phyloP scores from a whole-genome alignment of 2,329 filamentous ascomycete species.

The Hymenoscyphus fructigenus region DNA sequence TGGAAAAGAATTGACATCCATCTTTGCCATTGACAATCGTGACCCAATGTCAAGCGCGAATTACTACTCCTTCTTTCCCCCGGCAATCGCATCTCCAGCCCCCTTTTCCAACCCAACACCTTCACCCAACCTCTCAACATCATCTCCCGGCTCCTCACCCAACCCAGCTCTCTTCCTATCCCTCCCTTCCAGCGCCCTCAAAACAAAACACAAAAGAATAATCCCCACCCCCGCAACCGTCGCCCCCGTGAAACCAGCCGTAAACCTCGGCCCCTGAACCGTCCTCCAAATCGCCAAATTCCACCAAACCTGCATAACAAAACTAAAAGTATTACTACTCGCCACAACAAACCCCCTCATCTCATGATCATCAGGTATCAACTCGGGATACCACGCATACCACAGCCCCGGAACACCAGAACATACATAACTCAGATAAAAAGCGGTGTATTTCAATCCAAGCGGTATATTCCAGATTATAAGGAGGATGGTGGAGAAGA shows the following conservation, averaged over 20 bases:
- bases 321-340: constrained; percentile 24
- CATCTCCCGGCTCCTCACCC: background rate
- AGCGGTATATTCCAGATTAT: constrained; percentile 36
- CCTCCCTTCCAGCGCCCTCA: background rate
- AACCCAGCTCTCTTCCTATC: background rate
- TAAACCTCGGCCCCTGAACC: constrained; percentile 24
- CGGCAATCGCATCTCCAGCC: too few relatives aligned
- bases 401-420: constrained; percentile 37
- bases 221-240: constrained; percentile 15
- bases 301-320: constrained; percentile 29
- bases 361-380: constrained; percentile 31
- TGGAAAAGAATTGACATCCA: too few relatives aligned
- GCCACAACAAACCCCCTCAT: constrained; percentile 32
- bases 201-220: constrained; percentile 3
- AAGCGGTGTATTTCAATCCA: constrained; percentile 35
- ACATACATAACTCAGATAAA: constrained; percentile 36
- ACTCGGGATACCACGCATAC: constrained; percentile 36
- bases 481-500: constrained; percentile 35
- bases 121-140: background rate
- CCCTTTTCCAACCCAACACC: background rate
- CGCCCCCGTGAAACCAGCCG: constrained; percentile 23
- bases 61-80: too few relatives aligned
- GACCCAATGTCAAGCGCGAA: too few relatives aligned
- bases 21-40: too few relatives aligned
- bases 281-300: constrained; percentile 31